Conservation (phyloP, 768 basidiomycete species). For the Trametes cinnabarina region DNA sequence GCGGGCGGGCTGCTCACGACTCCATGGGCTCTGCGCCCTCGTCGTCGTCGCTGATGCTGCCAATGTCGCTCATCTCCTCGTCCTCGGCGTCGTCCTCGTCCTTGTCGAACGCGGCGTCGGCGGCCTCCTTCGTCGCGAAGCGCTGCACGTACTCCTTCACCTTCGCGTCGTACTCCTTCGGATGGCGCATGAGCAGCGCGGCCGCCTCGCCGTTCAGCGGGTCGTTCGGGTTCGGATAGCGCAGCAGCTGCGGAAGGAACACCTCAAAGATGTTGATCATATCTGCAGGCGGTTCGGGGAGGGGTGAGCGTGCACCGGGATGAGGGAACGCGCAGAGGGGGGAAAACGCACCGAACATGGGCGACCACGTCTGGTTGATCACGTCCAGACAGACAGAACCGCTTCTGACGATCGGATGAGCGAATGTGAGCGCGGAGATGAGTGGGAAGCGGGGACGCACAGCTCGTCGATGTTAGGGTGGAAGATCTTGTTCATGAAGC, state of each 20-base stretch:
- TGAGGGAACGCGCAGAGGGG: not conserved
- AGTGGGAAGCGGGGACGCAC: slow-evolving; percentile 46
- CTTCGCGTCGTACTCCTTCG: slow-evolving; percentile 91
- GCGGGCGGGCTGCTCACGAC: slow-evolving; percentile 10
- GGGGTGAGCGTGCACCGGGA: not conserved
- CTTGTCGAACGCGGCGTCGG: slow-evolving; percentile 66
- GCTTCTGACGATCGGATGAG: slow-evolving; percentile 52
- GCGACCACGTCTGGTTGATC: slow-evolving; percentile 99
- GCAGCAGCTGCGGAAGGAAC: slow-evolving; percentile 93
- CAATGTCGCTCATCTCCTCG: slow-evolving; percentile 85
- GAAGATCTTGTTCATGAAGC: slow-evolving; percentile 99
- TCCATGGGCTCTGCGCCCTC: slow-evolving; percentile 39
- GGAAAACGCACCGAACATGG: slow-evolving; percentile 87
- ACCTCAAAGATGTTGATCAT: slow-evolving; percentile 99
- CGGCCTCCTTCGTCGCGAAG: slow-evolving; percentile 88
- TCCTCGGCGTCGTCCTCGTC: slow-evolving; percentile 70
- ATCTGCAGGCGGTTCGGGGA: slow-evolving; percentile 54
- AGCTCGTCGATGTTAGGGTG: slow-evolving; percentile 99
- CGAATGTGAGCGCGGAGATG: slow-evolving; percentile 12
- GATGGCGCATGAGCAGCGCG: slow-evolving; percentile 94
- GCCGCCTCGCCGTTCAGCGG: slow-evolving; percentile 98
- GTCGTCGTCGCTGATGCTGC: slow-evolving; percentile 75
- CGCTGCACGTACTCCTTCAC: slow-evolving; percentile 98
- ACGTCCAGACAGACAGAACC: slow-evolving; percentile 98
- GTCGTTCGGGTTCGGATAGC: slow-evolving; percentile 98